Evolutionary conservation across 2,329 filamentous ascomycete genomes (phyloP).

Genomic region (Cladosporium sphaerospermum): DNA sequence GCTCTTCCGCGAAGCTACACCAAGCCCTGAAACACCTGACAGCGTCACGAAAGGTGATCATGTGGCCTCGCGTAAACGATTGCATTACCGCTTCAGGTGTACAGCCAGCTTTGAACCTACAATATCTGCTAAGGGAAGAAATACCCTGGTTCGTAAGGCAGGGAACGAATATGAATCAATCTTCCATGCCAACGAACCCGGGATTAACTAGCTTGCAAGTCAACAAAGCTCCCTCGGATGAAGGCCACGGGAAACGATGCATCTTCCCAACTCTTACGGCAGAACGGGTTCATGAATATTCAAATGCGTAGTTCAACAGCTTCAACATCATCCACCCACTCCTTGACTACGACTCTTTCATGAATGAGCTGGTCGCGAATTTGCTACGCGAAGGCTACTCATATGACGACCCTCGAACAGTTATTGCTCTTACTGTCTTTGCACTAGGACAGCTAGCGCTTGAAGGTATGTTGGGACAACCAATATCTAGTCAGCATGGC

Average conservation of each 20-base stretch:
- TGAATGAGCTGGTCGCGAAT: conserved; percentile 40
- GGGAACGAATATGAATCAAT: neutral
- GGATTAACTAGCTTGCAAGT: conserved; percentile 23
- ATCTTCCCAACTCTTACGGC: conserved; percentile 36
- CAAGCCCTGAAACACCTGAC: conserved; percentile 24
- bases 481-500: conserved; percentile 41
- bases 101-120: conserved; percentile 25
- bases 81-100: conserved; percentile 30
- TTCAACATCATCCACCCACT: conserved; percentile 55
- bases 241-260: conserved; percentile 12
- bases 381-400: conserved; percentile 46
- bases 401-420: conserved; percentile 43
- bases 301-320: conserved; percentile 52
- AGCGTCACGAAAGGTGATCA: conserved; percentile 47
- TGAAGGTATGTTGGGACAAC: conserved; percentile 42
- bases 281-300: conserved; percentile 45
- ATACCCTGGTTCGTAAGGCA: conserved; percentile 30
- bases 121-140: conserved; percentile 31
- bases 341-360: conserved; percentile 50
- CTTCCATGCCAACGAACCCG: neutral
- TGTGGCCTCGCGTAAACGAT: conserved; percentile 37
- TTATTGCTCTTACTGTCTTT: conserved; percentile 52
- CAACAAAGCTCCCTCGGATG: conserved; percentile 8
- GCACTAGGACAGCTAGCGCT: conserved; percentile 54
- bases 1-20: neutral